Conservation (phyloP, 2,329 filamentous ascomycete species). For the Plenodomus biglobosus region DNA sequence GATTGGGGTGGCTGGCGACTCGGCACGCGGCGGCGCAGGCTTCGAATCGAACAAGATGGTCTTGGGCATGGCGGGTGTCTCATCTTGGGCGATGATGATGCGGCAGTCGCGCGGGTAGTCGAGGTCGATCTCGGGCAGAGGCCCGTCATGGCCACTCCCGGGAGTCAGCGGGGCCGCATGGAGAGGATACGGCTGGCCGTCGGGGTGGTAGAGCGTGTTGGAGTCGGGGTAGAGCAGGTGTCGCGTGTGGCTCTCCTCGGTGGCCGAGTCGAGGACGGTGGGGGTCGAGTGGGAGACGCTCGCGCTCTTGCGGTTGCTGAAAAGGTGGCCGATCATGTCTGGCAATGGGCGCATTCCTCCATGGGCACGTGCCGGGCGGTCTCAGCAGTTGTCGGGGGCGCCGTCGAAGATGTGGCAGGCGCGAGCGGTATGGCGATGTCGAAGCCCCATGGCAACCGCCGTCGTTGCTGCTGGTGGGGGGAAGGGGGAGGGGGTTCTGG, state of each 20-base stretch:
- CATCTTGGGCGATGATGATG: slow-evolving; percentile 50
- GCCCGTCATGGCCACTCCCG: slow-evolving; percentile 40
- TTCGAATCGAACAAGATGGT: slow-evolving; percentile 49
- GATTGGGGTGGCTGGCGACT: slow-evolving; percentile 29
- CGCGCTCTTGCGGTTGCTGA: slow-evolving; percentile 40
- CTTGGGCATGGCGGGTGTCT: slow-evolving; percentile 39
- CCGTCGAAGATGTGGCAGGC: slow-evolving; percentile 21
- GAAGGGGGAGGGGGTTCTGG: slow-evolving; percentile 2
- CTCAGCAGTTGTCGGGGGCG: slow-evolving; percentile 20
- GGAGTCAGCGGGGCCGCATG: slow-evolving; percentile 31
- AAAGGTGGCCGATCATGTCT: slow-evolving; percentile 47
- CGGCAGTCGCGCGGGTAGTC: slow-evolving; percentile 46
- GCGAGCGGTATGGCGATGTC: slow-evolving; percentile 23
- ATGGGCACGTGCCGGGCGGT: slow-evolving; percentile 9
- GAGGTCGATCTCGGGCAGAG: slow-evolving; percentile 46
- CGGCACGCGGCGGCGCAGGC: slow-evolving; percentile 35
- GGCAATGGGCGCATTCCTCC: slow-evolving; percentile 24
- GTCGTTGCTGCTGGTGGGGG: not conserved
- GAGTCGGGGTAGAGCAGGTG: slow-evolving; percentile 47
- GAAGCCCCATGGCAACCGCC: slow-evolving; percentile 34
- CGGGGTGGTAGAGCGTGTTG: slow-evolving; percentile 38
- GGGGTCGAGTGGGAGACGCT: slow-evolving; percentile 25
- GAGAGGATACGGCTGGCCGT: slow-evolving; percentile 42
- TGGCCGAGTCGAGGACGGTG: slow-evolving; percentile 40
- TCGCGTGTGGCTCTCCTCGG: slow-evolving; percentile 46